A percentile compares a stretch with the other conserved stretches of the same genome.
Conservation (phyloP, 2,329 filamentous ascomycete species). For the Ceratocystiopsis minuta region DNA sequence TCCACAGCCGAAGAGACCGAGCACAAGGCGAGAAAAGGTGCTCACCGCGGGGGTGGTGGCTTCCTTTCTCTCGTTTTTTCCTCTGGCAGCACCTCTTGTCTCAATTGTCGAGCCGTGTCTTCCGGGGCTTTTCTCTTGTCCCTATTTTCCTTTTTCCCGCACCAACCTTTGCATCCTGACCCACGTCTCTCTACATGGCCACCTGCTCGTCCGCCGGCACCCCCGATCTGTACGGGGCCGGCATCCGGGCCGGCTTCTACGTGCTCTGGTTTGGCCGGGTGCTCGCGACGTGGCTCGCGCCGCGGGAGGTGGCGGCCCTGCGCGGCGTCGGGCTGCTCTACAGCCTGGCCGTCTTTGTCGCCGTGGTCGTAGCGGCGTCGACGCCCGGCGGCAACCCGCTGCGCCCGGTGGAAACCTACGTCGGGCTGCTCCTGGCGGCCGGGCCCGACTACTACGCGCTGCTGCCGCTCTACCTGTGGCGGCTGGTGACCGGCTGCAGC, state of each 20-base stretch:
- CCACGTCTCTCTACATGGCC: slow-evolving; percentile 7
- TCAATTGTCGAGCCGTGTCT: too few species aligned
- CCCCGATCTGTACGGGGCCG: slow-evolving; percentile 5
- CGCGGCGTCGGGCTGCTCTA: neutral
- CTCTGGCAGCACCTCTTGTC: too few species aligned
- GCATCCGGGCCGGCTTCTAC: slow-evolving; percentile 5
- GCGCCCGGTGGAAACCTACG: slow-evolving; percentile 6
- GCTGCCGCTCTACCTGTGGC: slow-evolving; percentile 9
- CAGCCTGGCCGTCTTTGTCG: slow-evolving; percentile 1
- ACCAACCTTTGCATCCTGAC: too few species aligned
- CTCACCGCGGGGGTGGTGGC: too few species aligned
- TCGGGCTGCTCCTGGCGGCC: slow-evolving; percentile 9
- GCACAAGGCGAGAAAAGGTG: too few species aligned
- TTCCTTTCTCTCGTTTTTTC: too few species aligned
- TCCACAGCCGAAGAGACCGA: too few species aligned
- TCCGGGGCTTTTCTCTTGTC: too few species aligned
- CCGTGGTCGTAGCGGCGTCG: neutral
- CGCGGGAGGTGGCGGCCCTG: neutral
- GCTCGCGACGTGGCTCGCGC: neutral
- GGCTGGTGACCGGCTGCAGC: slow-evolving; percentile 9
- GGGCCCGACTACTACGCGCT: slow-evolving; percentile 6
- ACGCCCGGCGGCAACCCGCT: too few species aligned
- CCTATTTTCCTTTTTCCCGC: too few species aligned
- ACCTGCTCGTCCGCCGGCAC: slow-evolving; percentile 31
- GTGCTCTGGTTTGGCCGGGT: slow-evolving; percentile 4